Conservation (phyloP, 2,329 filamentous ascomycete genomes). For the Aureobasidium sp. region DNA sequence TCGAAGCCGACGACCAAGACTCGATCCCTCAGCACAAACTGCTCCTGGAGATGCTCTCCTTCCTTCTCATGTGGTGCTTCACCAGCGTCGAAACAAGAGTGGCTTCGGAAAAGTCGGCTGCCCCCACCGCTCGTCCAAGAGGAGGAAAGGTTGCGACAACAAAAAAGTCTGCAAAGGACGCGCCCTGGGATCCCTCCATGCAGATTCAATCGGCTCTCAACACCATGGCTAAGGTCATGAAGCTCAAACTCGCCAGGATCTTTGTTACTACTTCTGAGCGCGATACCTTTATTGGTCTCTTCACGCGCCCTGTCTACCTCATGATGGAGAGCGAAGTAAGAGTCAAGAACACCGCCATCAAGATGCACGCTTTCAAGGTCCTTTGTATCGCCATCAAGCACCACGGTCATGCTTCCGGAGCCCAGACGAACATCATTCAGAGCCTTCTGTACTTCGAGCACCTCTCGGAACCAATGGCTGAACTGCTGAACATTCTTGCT, state of each 20-base stretch:
- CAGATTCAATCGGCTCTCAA: constrained; percentile 87
- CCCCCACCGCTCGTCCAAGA: constrained; percentile 62
- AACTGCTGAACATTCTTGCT: constrained; percentile 89
- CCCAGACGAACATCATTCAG: constrained; percentile 96
- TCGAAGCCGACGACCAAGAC: constrained; percentile 89
- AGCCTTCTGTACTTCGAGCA: constrained; percentile 98
- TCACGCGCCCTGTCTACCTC: constrained; percentile 89
- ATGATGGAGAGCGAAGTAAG: constrained; percentile 90
- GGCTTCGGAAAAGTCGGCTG: constrained; percentile 70
- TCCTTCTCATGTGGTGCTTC: constrained; percentile 90
- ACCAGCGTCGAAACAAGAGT: constrained; percentile 91
- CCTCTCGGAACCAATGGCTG: constrained; percentile 97
- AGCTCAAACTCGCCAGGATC: constrained; percentile 83
- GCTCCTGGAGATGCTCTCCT: constrained; percentile 87
- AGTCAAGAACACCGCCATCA: constrained; percentile 78
- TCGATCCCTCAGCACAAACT: constrained; percentile 74
- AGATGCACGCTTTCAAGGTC: constrained; percentile 97
- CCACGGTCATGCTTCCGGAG: constrained; percentile 91
- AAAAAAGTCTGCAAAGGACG: constrained; percentile 62
- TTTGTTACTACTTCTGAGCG: constrained; percentile 95
- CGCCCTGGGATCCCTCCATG: constrained; percentile 77
- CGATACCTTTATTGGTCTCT: constrained; percentile 86
- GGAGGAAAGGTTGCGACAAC: constrained; percentile 71
- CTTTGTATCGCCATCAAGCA: constrained; percentile 95
- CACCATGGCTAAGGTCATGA: constrained; percentile 92